Conservation (phyloP, 805 yeast genomes). For the Starmerella khaoyaiensis region DNA sequence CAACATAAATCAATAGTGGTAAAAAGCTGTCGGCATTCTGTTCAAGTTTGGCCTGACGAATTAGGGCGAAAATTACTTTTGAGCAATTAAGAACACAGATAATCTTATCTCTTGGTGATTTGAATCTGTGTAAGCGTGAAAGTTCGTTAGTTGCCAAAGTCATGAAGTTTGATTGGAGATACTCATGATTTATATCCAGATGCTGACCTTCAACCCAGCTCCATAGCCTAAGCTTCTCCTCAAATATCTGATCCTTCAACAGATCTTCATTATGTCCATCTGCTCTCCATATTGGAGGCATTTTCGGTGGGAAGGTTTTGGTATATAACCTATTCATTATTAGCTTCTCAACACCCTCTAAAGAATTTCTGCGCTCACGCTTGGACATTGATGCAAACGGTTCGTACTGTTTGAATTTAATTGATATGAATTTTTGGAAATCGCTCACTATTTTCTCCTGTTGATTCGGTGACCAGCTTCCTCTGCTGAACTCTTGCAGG, state of each 20-base stretch:
- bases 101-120: conserved; percentile 90
- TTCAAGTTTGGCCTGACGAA: conserved; percentile 51
- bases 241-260: conserved; percentile 41
- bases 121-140: conserved; percentile 60
- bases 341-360: conserved; percentile 86
- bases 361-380: conserved; percentile 53
- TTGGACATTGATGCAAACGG: conserved; percentile 47
- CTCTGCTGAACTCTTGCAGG: conserved; percentile 57
- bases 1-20: conserved; percentile 73
- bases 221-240: conserved; percentile 44
- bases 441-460: conserved; percentile 66
- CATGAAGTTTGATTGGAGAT: conserved; percentile 40
- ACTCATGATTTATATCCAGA: conserved; percentile 52
- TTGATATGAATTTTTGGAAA: conserved; percentile 56
- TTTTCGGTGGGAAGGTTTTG: conserved; percentile 67
- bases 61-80: conserved; percentile 77
- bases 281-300: conserved; percentile 35
- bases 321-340: conserved; percentile 76
- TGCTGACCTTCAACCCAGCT: conserved; percentile 63
- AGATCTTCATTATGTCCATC: conserved; percentile 53
- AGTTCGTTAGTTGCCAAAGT: conserved; percentile 62
- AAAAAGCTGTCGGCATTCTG: conserved; percentile 90
- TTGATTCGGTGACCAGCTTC: conserved; percentile 60
- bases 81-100: conserved; percentile 85
- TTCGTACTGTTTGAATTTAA: conserved; percentile 33